Percentiles rank a stretch among this genome's conserved stretches.
Evolutionary conservation across 1,284 basidiomycete species (phyloP).

Genomic region (Trametes sp.): DNA sequence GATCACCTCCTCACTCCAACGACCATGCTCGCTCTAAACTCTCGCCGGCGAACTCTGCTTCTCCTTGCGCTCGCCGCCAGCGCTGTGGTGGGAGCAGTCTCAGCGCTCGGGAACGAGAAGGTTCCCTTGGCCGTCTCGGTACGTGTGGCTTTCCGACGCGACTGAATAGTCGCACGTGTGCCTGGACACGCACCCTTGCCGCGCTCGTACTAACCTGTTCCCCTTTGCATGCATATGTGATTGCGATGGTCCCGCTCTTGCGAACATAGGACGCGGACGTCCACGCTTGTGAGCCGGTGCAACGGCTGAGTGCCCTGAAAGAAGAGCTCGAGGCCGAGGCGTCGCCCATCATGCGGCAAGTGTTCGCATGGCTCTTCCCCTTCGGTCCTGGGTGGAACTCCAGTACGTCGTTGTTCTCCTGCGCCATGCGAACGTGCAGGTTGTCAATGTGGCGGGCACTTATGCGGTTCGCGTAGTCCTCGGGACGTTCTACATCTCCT

Average conservation of each 20-base stretch:
- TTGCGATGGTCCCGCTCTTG: neutral
- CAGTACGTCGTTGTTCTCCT: constrained; percentile 46
- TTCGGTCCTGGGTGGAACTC: constrained; percentile 90
- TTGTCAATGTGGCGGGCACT: constrained; percentile 2
- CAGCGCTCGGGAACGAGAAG: constrained; percentile 33
- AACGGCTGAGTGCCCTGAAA: constrained; percentile 66
- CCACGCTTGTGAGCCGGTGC: constrained; percentile 54
- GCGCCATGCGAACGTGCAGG: constrained; percentile 32
- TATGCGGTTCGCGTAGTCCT: constrained; percentile 55
- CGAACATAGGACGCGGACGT: constrained; percentile 46
- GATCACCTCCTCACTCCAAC: constrained; percentile 20
- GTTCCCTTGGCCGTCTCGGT: constrained; percentile 32
- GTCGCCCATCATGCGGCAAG: constrained; percentile 77
- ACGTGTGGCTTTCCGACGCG: constrained; percentile 31
- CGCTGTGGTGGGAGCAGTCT: constrained; percentile 30
- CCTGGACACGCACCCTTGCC: constrained; percentile 14
- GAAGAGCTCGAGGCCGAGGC: constrained; percentile 62
- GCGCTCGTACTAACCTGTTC: constrained; percentile 9
- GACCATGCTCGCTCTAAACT: constrained; percentile 29
- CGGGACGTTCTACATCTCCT: constrained; percentile 93
- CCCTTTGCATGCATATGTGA: neutral
- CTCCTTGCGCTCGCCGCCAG: constrained; percentile 37
- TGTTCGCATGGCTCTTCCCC: constrained; percentile 83
- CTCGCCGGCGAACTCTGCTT: constrained; percentile 35
- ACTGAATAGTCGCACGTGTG: constrained; percentile 34